Evolutionary conservation across 192 early-diverging fungal species (phyloP).

Genomic region (Haplosporangium gracile): DNA sequence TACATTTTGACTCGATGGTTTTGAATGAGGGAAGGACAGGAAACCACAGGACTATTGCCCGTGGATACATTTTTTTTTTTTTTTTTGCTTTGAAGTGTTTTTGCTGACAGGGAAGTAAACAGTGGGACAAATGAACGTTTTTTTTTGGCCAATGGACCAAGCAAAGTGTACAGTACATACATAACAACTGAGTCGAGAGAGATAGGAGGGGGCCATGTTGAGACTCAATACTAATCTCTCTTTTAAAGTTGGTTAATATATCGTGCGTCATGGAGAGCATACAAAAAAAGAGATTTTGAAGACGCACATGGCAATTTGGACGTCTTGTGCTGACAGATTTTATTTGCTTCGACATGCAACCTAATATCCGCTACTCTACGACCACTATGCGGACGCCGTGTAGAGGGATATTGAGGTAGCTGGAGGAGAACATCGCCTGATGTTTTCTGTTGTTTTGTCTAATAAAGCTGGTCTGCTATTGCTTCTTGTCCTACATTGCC

Average conservation of each 20-base stretch:
- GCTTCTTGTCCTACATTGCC: neutral
- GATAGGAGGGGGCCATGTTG: neutral
- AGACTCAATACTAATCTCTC: neutral
- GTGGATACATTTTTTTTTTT: too few species aligned
- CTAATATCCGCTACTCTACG: too few species aligned
- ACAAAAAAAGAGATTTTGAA: neutral
- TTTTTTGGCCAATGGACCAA: too few species aligned
- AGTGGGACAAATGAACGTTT: too few species aligned
- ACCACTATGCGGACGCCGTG: neutral
- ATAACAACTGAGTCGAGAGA: too few species aligned
- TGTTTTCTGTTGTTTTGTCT: neutral
- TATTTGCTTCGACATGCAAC: neutral
- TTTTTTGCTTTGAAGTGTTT: too few species aligned
- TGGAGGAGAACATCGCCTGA: neutral
- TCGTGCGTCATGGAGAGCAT: neutral
- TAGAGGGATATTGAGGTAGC: neutral
- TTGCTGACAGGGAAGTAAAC: too few species aligned
- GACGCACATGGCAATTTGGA: constrained; percentile 1
- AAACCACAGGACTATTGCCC: too few species aligned
- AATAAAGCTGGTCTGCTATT: neutral
- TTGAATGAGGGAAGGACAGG: too few species aligned
- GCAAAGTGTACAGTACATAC: too few species aligned
- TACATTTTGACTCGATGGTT: too few species aligned
- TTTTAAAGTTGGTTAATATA: neutral
- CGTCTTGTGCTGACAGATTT: constrained; percentile 1